Evolutionary conservation across 352 stramenopile genomes (phyloP).

Genomic region (Pelagophyceae sp.): DNA sequence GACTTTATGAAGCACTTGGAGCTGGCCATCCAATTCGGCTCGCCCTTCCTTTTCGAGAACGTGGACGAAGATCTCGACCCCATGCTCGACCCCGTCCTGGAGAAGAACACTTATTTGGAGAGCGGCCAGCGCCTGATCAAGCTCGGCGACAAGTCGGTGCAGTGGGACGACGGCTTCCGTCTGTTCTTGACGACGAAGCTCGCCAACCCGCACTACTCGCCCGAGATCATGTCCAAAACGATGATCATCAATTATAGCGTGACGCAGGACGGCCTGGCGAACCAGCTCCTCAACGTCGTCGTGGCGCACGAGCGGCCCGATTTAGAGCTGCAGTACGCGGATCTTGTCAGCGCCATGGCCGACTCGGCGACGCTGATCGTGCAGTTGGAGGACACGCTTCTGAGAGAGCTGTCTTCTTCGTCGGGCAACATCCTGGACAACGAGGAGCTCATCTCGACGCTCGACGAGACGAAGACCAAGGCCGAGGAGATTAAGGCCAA

Average conservation of each 20-base stretch:
- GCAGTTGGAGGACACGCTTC: conserved; percentile 76
- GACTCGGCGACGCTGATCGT: conserved; percentile 82
- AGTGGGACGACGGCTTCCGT: conserved; percentile 82
- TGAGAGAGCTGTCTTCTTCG: conserved; percentile 73
- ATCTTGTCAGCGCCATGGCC: conserved; percentile 80
- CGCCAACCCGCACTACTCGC: conserved; percentile 82
- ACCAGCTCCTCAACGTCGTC: conserved; percentile 85
- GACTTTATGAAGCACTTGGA: conserved; percentile 92
- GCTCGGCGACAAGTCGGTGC: conserved; percentile 82
- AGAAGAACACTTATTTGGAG: conserved; percentile 83
- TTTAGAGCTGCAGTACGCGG: conserved; percentile 79
- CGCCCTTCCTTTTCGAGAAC: conserved; percentile 86
- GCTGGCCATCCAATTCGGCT: conserved; percentile 85
- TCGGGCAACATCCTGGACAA: conserved; percentile 88
- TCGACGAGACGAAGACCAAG: conserved; percentile 88
- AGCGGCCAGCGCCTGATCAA: conserved; percentile 76
- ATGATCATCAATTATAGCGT: conserved; percentile 93
- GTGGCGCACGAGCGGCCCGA: conserved; percentile 80
- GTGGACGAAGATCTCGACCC: conserved; percentile 86
- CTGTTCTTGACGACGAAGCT: conserved; percentile 88
- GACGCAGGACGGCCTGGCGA: conserved; percentile 74
- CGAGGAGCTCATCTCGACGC: conserved; percentile 79
- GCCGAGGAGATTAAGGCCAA: conserved; percentile 82
- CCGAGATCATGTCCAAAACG: conserved; percentile 88
- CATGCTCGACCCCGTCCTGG: conserved; percentile 81